These are phyloP conservation scores for Colletotrichum musae DNA, from an alignment of 2,329 filamentous ascomycete genomes.

Conservation along the genomic window DNA sequence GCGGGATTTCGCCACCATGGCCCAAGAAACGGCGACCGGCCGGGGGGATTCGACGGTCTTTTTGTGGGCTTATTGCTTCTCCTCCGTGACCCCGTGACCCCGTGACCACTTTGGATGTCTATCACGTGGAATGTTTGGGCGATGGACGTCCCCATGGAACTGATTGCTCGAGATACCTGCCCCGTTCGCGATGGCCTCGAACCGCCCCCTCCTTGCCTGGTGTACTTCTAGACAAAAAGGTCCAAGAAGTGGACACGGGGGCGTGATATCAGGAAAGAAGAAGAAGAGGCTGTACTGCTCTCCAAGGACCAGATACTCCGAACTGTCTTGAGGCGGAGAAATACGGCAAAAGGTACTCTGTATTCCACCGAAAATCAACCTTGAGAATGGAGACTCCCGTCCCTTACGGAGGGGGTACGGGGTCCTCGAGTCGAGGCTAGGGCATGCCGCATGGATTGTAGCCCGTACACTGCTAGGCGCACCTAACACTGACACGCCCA, in stretches of 20 bases:
- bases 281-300: background rate
- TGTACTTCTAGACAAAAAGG: background rate
- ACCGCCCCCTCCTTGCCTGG: background rate
- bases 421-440: no score
- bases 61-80: conserved; percentile 12
- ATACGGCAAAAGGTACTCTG: background rate
- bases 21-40: conserved; percentile 20
- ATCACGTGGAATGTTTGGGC: no score
- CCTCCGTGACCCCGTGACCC: background rate
- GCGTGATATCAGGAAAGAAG: conserved; percentile 9
- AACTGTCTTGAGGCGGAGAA: conserved; percentile 9
- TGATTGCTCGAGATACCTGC: no score
- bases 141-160: no score
- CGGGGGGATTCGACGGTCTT: conserved; percentile 7
- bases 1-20: conserved; percentile 27
- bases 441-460: no score
- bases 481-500: no score
- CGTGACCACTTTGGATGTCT: no score
- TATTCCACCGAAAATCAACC: background rate
- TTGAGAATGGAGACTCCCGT: background rate
- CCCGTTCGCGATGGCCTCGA: conserved; percentile 3
- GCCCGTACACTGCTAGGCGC: no score
- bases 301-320: conserved; percentile 3
- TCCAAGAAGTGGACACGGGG: background rate
- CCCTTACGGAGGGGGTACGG: background rate